Evolutionary conservation across 163 green algal species (phyloP).

Genomic region (Smithsoniella earleae): DNA sequence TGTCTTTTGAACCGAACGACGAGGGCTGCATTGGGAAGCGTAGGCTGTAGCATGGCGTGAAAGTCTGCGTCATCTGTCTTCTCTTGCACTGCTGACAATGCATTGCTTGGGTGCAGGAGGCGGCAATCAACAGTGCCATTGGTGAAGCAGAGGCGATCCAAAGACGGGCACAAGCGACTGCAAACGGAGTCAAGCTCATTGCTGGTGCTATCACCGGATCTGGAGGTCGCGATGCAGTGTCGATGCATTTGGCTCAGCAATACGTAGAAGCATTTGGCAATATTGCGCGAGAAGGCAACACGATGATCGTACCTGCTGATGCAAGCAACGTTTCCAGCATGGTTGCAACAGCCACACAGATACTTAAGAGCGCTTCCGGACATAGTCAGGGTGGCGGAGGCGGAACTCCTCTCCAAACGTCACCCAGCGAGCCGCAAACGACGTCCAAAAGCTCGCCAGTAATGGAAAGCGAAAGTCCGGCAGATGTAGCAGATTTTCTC

Average conservation of each 20-base stretch:
- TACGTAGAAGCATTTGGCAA: constrained; percentile 67
- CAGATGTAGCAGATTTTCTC: too few relatives aligned
- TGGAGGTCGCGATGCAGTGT: constrained; percentile 67
- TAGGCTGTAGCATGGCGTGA: too few relatives aligned
- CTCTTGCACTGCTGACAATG: too few relatives aligned
- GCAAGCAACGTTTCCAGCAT: constrained; percentile 66
- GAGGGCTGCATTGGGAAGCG: too few relatives aligned
- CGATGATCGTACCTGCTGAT: constrained; percentile 72
- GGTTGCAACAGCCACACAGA: constrained; percentile 64
- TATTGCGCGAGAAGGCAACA: constrained; percentile 77
- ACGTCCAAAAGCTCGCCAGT: too few relatives aligned
- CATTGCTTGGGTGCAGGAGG: constrained; percentile 48
- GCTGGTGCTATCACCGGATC: constrained; percentile 43
- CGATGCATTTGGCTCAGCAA: constrained; percentile 71
- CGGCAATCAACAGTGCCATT: constrained; percentile 73
- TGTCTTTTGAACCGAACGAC: neutral
- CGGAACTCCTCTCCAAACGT: neutral
- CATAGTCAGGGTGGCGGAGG: neutral
- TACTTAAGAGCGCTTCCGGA: constrained; percentile 44
- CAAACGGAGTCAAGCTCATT: constrained; percentile 53
- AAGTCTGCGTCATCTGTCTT: too few relatives aligned
- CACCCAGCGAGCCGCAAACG: too few relatives aligned
- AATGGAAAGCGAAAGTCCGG: too few relatives aligned
- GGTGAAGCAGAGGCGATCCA: constrained; percentile 76
- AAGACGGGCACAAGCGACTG: constrained; percentile 52